These are phyloP conservation scores for Metroxylon sagu DNA, from an alignment of 176 grass and related monocot genomes.

Conservation along the genomic window DNA sequence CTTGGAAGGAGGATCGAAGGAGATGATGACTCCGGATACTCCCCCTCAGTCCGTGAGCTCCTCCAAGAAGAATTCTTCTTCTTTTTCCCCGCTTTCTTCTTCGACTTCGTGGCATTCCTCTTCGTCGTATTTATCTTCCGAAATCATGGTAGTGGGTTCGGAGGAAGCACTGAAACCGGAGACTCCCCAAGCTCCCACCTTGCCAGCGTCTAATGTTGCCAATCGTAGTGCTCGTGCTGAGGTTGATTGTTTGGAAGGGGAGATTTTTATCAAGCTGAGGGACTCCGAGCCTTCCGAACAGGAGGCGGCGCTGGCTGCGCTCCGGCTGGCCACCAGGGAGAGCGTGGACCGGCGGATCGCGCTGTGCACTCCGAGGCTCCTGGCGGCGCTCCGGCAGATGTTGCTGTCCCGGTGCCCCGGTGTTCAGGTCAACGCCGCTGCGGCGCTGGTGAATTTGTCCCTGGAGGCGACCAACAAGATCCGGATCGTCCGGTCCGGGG, in stretches of 20 bases:
- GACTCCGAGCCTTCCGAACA: conserved; percentile 10
- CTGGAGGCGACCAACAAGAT: conserved; percentile 26
- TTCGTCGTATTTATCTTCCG: conserved; percentile 11
- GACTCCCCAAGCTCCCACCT: background rate
- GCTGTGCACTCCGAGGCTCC: conserved; percentile 32
- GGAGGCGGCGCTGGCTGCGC: conserved; percentile 17
- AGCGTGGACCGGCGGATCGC: conserved; percentile 16
- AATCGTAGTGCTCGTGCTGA: background rate
- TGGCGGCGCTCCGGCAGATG: conserved; percentile 21
- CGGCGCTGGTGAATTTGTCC: conserved; percentile 32
- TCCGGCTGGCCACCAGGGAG: conserved; percentile 27
- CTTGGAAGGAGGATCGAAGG: conserved; percentile 2
- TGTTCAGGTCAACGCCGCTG: conserved; percentile 25
- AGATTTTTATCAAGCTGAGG: conserved; percentile 19
- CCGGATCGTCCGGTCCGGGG: conserved; percentile 28
- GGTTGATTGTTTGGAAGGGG: conserved; percentile 22
- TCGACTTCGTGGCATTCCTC: conserved; percentile 2
- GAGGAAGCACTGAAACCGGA: background rate
- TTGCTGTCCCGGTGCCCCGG: conserved; percentile 17
- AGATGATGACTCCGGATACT: background rate
- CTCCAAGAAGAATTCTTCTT: conserved; percentile 9
- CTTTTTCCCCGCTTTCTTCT: conserved; percentile 6
- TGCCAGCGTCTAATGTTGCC: too few relatives aligned
- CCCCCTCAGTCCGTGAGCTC: conserved; percentile 9
- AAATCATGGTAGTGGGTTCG: background rate